phyloP scores from a whole-genome alignment of 225 moss, liverwort and hornwort species.

The Straminergon stramineum region DNA sequence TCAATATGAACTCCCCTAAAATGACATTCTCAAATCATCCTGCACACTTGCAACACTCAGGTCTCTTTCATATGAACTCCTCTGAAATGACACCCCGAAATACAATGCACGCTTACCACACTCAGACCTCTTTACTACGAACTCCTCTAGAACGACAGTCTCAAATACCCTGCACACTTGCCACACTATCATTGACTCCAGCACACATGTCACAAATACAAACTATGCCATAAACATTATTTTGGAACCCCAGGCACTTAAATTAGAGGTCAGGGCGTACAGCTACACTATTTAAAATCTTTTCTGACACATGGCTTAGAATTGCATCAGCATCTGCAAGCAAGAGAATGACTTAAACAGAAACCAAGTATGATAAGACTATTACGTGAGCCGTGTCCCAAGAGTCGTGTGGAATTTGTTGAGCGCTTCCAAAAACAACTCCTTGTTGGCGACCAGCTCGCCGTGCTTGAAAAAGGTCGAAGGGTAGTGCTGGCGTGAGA shows the following conservation, averaged over 20 bases:
- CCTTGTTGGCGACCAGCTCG: slow-evolving; percentile 46
- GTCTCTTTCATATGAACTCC: background rate
- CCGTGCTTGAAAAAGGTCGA: slow-evolving; percentile 46
- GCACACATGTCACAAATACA: background rate
- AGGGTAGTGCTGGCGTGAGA: slow-evolving; percentile 50
- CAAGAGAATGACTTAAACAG: background rate
- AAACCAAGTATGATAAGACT: background rate
- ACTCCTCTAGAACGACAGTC: background rate
- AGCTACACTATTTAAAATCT: background rate
- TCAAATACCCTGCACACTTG: background rate
- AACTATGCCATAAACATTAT: background rate
- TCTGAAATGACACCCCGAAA: background rate
- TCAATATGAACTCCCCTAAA: background rate
- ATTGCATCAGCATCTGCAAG: background rate
- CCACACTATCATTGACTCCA: background rate
- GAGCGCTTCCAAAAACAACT: slow-evolving; percentile 63
- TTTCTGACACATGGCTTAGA: background rate
- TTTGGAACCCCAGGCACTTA: background rate
- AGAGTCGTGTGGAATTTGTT: slow-evolving; percentile 58
- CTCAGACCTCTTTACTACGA: background rate
- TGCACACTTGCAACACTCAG: background rate
- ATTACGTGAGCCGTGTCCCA: slow-evolving; percentile 65
- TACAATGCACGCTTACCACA: background rate
- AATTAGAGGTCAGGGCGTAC: background rate
- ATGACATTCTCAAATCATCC: background rate